Evolutionary conservation across 148 eudicot species (phyloP), one percentile per base, ranked within the genome.

Genomic region (Rhododendron ovatum): DNA sequence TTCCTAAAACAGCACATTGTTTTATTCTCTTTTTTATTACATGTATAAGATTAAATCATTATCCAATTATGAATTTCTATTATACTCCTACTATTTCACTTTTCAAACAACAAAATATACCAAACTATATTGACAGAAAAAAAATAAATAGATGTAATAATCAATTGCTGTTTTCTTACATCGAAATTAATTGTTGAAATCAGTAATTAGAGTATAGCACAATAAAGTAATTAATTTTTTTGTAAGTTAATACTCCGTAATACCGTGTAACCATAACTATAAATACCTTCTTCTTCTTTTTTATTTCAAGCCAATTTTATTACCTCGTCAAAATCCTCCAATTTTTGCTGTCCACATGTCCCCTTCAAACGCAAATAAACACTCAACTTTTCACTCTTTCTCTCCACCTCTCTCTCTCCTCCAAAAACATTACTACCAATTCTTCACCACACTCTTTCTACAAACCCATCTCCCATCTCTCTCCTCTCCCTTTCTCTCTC

Each of bases 301-400:
- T 37, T 73, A 33, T 82, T 83, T 84, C 22, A 59, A 22, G 87
- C 83, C 84, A 83, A 63, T 33, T 82, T 87, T 7, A 50, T 87
- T 67, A 61, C 88, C 87, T 82, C 82, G 83, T 90, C 89, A 89
- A 86, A 81, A 88, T 84, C 84, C 71, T 84, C 85, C 87, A 26
- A 74, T 83, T 57, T 87, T 87, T 89, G 93, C 82, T 89, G 89
- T 82, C 89, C 80, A 67, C 89, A 57, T 87, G 88, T 85, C 91
- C 91, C 91, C 88, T 88, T 91, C 88, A 85, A 85, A 86, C 89
- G 90, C 93, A 89, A 91, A 91, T 87, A 91, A 91, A 86, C 89
- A 84, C 88, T 67, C 90, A 78, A 82, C 84, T 51, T 88, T 83
- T 82, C 88, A 75, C 79, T 75, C 81, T 87, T 80, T 57, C 83